Conservation (phyloP, 257 asterid species). For the Coffea canephora region DNA sequence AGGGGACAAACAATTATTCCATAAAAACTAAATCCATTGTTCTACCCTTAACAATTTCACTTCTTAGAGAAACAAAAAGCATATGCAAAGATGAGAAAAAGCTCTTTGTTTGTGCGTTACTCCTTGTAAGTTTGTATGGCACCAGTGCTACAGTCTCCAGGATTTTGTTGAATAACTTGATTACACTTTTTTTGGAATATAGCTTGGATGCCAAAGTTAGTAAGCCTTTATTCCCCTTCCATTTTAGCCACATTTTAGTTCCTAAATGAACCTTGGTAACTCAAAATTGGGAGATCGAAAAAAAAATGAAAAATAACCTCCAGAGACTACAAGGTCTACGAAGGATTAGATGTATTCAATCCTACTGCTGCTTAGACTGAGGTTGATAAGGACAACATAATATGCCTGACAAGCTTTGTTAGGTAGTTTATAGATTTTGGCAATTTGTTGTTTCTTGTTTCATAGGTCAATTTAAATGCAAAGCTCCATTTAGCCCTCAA, state of each 20-base stretch:
- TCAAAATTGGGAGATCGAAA: not conserved
- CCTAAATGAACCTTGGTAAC: not conserved
- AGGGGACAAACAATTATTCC: not conserved
- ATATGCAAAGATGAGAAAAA: not conserved
- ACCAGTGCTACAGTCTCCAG: not conserved
- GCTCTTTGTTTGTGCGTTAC: not conserved
- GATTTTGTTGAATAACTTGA: not conserved
- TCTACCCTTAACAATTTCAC: not conserved
- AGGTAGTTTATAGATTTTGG: not conserved
- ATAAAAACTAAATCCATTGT: not conserved
- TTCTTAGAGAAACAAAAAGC: not conserved
- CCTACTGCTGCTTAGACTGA: not conserved
- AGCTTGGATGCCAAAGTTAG: not conserved
- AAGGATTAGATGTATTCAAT: not conserved
- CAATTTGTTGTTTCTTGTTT: not conserved
- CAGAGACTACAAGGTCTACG: not conserved
- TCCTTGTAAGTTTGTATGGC: not conserved
- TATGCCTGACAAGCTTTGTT: not conserved
- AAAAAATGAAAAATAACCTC: not conserved
- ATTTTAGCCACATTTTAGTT: not conserved
- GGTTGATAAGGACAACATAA: not conserved
- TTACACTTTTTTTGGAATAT: not conserved
- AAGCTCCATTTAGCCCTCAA: not conserved
- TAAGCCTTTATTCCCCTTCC: not conserved
- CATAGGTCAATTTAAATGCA: constrained; percentile 3